phyloP scores from a whole-genome alignment of 768 basidiomycete genomes.

The Glaciozyma antarctica region DNA sequence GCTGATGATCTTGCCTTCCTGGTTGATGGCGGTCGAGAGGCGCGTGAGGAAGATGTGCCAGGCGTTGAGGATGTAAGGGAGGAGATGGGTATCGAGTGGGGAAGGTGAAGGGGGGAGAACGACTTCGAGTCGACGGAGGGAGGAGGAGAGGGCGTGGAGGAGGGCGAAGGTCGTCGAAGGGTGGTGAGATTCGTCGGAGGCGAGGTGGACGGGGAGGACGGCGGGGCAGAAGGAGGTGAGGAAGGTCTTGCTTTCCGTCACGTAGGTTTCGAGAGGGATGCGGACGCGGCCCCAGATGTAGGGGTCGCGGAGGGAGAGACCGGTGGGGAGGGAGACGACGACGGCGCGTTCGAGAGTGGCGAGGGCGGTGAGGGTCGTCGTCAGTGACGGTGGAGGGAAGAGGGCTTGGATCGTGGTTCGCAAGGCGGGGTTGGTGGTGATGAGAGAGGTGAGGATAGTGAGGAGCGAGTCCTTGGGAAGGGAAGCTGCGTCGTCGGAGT shows the following conservation, averaged over 20 bases:
- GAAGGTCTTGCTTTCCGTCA: constrained; percentile 12
- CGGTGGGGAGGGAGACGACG: constrained; percentile 27
- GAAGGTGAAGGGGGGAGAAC: constrained; percentile 22
- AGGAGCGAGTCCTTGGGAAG: constrained; percentile 31
- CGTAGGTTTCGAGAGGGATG: constrained; percentile 29
- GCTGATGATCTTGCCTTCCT: constrained; percentile 29
- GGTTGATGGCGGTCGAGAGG: constrained; percentile 24
- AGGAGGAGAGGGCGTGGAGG: constrained; percentile 29
- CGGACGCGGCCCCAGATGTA: constrained; percentile 31
- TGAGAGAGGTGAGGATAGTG: constrained; percentile 30
- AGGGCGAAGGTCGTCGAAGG: constrained; percentile 32
- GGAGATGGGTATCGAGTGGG: constrained; percentile 21
- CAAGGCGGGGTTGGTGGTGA: constrained; percentile 27
- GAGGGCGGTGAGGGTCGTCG: constrained; percentile 5
- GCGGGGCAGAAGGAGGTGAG: constrained; percentile 26
- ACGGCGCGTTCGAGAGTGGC: constrained; percentile 15
- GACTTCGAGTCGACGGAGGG: constrained; percentile 27
- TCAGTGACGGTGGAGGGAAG: constrained; percentile 27
- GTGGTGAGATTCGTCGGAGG: constrained; percentile 19
- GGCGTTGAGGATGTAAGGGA: constrained; percentile 29
- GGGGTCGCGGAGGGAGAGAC: constrained; percentile 17
- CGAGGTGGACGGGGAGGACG: background rate
- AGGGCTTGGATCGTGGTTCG: constrained; percentile 22
- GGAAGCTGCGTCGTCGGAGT: constrained; percentile 16
- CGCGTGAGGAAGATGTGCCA: constrained; percentile 32